A percentile compares a stretch with the other conserved stretches of the same genome.
These are phyloP conservation scores for Geotrichum histeridarum DNA, from an alignment of 1,139 yeast genomes.

Conservation along the genomic window DNA sequence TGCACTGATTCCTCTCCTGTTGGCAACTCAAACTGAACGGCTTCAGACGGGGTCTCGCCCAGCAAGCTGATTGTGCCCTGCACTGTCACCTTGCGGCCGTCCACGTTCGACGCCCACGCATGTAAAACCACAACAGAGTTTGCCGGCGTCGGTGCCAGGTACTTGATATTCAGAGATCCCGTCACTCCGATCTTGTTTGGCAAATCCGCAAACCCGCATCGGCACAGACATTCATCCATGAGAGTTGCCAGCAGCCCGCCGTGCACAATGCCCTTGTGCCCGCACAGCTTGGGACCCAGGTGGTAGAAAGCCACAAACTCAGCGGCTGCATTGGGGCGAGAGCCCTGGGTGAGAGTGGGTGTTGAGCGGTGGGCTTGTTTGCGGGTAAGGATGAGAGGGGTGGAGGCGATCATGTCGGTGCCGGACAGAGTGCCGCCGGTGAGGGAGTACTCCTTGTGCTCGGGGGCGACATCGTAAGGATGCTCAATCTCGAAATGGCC, in stretches of 20 bases:
- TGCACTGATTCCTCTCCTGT: slow-evolving; percentile 31
- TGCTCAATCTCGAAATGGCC: slow-evolving; percentile 26
- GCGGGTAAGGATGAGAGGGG: slow-evolving; percentile 33
- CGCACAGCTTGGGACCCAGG: slow-evolving; percentile 60
- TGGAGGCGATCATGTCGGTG: slow-evolving; percentile 30
- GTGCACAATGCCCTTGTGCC: slow-evolving; percentile 72
- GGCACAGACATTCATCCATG: slow-evolving; percentile 79
- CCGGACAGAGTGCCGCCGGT: slow-evolving; percentile 36
- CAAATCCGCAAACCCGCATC: slow-evolving; percentile 78
- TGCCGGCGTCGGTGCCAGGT: slow-evolving; percentile 60
- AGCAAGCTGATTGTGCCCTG: slow-evolving; percentile 52
- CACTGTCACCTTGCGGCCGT: slow-evolving; percentile 78
- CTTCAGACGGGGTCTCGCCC: slow-evolving; percentile 18
- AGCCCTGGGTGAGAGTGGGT: not conserved
- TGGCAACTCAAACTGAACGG: slow-evolving; percentile 25
- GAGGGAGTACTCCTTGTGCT: slow-evolving; percentile 29
- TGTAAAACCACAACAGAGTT: slow-evolving; percentile 59
- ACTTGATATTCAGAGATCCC: slow-evolving; percentile 67
- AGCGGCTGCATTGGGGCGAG: slow-evolving; percentile 17
- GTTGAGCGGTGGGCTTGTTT: slow-evolving; percentile 18
- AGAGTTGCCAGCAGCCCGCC: slow-evolving; percentile 82
- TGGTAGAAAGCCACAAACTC: slow-evolving; percentile 49
- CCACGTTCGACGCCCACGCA: slow-evolving; percentile 60
- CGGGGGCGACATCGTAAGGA: slow-evolving; percentile 29
- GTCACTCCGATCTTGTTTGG: slow-evolving; percentile 88